Conservation (phyloP, 2,329 filamentous ascomycete genomes). For the Talaromyces sp. region DNA sequence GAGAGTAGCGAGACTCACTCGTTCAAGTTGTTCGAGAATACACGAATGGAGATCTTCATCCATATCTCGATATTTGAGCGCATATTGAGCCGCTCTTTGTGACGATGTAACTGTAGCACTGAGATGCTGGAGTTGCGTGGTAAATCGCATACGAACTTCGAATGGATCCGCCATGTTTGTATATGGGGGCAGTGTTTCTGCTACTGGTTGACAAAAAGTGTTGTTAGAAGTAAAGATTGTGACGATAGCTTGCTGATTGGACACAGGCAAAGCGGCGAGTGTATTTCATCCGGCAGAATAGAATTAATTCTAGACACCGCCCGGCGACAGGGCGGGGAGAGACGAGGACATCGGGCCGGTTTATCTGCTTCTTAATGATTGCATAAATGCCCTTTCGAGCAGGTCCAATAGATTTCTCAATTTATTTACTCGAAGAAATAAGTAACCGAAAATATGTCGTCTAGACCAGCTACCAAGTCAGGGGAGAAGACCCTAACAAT, state of each 20-base stretch:
- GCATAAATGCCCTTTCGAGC: not conserved
- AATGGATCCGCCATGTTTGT: constrained; percentile 76
- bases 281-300: constrained; percentile 24
- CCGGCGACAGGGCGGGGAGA: constrained; percentile 10
- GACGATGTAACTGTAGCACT: constrained; percentile 86
- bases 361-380: not conserved
- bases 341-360: not conserved
- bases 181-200: constrained; percentile 33
- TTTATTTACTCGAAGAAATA: not conserved
- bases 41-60: constrained; percentile 97
- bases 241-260: not conserved
- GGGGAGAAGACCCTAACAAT: constrained; percentile 65
- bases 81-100: constrained; percentile 91
- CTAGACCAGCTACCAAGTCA: constrained; percentile 32
- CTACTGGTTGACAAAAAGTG: not conserved
- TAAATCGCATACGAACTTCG: constrained; percentile 97
- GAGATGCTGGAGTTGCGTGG: constrained; percentile 79
- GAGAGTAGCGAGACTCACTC: constrained; percentile 48
- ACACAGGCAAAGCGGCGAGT: constrained; percentile 33
- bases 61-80: constrained; percentile 88
- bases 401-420: too few relatives aligned
- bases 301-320: constrained; percentile 9
- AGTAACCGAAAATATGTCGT: constrained; percentile 10
- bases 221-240: not conserved
- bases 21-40: constrained; percentile 91